phyloP scores from a whole-genome alignment of 2,329 filamentous ascomycete genomes.

The Alternaria sp. region DNA sequence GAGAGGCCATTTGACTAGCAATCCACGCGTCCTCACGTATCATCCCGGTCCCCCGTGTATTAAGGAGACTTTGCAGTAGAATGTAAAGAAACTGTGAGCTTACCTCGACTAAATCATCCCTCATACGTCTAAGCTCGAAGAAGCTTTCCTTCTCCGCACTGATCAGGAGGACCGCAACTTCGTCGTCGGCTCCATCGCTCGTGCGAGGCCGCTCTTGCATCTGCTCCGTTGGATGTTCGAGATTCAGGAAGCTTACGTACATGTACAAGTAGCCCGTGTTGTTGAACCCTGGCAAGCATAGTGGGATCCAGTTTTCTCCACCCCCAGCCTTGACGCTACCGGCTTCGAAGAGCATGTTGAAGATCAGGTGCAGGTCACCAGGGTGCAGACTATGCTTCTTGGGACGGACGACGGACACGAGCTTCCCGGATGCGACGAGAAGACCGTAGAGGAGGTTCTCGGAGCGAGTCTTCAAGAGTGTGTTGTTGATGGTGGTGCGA shows the following conservation, averaged over 20 bases:
- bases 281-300: constrained; percentile 96
- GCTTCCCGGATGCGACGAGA: constrained; percentile 86
- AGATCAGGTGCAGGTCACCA: constrained; percentile 92
- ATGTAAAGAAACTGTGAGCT: constrained; percentile 19
- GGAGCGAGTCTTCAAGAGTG: constrained; percentile 77
- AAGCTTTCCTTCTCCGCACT: constrained; percentile 93
- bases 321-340: constrained; percentile 87
- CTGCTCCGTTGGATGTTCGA: constrained; percentile 55
- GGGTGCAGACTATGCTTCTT: constrained; percentile 95
- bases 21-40: neutral
- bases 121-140: constrained; percentile 80
- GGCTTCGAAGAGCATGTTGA: constrained; percentile 99
- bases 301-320: constrained; percentile 97
- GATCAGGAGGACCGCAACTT: constrained; percentile 89
- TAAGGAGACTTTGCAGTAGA: constrained; percentile 22
- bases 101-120: constrained; percentile 65
- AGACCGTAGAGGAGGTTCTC: constrained; percentile 88
- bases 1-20: neutral
- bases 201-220: constrained; percentile 49
- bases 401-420: constrained; percentile 93
- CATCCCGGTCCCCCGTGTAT: neutral
- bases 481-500: constrained; percentile 82
- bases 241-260: constrained; percentile 95
- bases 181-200: constrained; percentile 62
- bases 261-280: constrained; percentile 97